Conservation (phyloP, 164 flowering plant species). For the Vitis rupestris region DNA sequence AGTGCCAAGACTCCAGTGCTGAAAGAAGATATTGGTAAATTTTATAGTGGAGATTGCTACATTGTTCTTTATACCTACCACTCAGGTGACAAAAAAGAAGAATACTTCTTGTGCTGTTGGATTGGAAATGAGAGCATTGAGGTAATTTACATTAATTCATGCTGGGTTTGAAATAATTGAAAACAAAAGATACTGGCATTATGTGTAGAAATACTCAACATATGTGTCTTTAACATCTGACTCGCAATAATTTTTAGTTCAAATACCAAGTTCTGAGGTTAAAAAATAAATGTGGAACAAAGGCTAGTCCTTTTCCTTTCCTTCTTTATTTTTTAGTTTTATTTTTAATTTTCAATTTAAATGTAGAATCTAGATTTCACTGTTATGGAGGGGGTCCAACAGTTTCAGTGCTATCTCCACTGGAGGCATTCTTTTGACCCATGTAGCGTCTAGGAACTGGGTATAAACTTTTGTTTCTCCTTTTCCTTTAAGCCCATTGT, state of each 20-base stretch:
- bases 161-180: constrained; percentile 1
- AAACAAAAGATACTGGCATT: not conserved
- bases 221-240: not conserved
- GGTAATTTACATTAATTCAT: constrained; percentile 42
- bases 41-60: constrained; percentile 96
- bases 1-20: constrained; percentile 87
- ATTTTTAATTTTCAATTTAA: too few species aligned
- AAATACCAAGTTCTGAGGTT: not conserved
- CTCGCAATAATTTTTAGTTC: not conserved
- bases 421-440: not conserved
- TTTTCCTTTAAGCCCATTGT: not conserved
- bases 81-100: constrained; percentile 89
- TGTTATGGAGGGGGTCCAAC: not conserved
- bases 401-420: not conserved
- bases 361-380: too few species aligned
- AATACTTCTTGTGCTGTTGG: constrained; percentile 88
- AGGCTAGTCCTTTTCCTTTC: not conserved
- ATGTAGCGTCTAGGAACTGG: not conserved
- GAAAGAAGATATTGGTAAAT: constrained; percentile 87
- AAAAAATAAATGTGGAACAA: not conserved
- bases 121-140: constrained; percentile 89
- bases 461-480: not conserved
- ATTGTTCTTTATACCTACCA: constrained; percentile 93
- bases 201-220: not conserved
- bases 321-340: not conserved